These are phyloP conservation scores for Grigorovia humatica DNA, from an alignment of 805 yeast species.

Conservation along the genomic window DNA sequence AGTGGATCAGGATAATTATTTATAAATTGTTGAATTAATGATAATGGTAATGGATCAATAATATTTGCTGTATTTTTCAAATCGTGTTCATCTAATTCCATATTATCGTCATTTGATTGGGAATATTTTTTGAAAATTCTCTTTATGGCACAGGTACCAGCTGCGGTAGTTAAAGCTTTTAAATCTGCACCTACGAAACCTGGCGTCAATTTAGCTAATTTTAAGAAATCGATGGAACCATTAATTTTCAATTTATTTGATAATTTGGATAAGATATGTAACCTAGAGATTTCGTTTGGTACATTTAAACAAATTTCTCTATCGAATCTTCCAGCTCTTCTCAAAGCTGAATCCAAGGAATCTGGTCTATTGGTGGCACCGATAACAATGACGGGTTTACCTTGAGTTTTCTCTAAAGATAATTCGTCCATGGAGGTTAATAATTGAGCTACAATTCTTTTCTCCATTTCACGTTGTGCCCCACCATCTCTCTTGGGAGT, in stretches of 20 bases:
- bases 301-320: conserved; percentile 89
- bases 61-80: conserved; percentile 27
- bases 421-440: conserved; percentile 91
- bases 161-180: conserved; percentile 87
- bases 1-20: conserved; percentile 70
- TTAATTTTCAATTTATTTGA: conserved; percentile 54
- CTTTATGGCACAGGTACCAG: conserved; percentile 89
- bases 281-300: conserved; percentile 80
- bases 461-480: conserved; percentile 96
- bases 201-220: conserved; percentile 85
- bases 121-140: conserved; percentile 53
- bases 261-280: conserved; percentile 67
- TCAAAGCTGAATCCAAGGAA: conserved; percentile 82
- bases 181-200: conserved; percentile 98
- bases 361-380: conserved; percentile 98
- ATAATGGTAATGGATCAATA: conserved; percentile 31
- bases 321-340: conserved; percentile 96
- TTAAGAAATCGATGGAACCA: conserved; percentile 58
- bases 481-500: conserved; percentile 93
- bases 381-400: conserved; percentile 84
- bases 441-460: conserved; percentile 91
- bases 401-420: conserved; percentile 76
- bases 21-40: conserved; percentile 66
- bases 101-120: conserved; percentile 3
- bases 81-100: conserved; percentile 11